Base-by-base conservation (phyloP, 2,329 filamentous ascomycete genomes). In the Pseudogymnoascus sp. region DNA sequence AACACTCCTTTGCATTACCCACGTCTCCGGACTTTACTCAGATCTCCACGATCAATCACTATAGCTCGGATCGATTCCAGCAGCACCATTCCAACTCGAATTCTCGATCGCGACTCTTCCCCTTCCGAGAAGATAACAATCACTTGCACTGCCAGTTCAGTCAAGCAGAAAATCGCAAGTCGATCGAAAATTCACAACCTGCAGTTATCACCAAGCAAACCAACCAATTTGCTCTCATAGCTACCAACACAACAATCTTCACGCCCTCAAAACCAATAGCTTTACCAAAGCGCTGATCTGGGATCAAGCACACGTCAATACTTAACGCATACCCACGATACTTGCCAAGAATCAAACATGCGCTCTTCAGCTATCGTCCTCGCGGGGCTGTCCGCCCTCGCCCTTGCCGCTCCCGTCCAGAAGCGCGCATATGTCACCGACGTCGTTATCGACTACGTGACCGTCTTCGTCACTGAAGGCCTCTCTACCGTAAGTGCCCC, bases 321-420 rank as follows among this genome's bases (percentile, higher is more conserved):
- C 14, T 8, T 16, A 16, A 41, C 37, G 37, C 37, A 39, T 61
- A 25, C 21, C 37, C 37, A 41, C 37, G 37, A 41, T 41, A 41
- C 37, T 41, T 41, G 6, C 2, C 19, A 54, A 54, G 21, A 23
- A 54, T 68, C 73, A 77, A 77, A 74, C 64, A 79, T 79, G 77
- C 77, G 73, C 73, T 75, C 73, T 62, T 77, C 77, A 36, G 71
- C 73, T 63, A 62, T 77, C 48, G 62, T 78, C 68, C 70, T 71
- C 45, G 70, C 74, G 61, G 67, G 75, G 67, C 69, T 71, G 63
- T 76, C 75, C 61, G 69, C 70, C 54, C 65, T 77, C 65, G 76
- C 72, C 64, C 61, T 74, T 60, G 74, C 74, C 60, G 71, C 67
- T 28, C 76, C 77, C 23, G 41, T 77, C 43, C 66, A 71, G 43